Evolutionary conservation across 1,284 basidiomycete species (phyloP), one percentile per base, ranked within the genome.

Genomic region (Cutaneotrichosporon daszewskae): DNA sequence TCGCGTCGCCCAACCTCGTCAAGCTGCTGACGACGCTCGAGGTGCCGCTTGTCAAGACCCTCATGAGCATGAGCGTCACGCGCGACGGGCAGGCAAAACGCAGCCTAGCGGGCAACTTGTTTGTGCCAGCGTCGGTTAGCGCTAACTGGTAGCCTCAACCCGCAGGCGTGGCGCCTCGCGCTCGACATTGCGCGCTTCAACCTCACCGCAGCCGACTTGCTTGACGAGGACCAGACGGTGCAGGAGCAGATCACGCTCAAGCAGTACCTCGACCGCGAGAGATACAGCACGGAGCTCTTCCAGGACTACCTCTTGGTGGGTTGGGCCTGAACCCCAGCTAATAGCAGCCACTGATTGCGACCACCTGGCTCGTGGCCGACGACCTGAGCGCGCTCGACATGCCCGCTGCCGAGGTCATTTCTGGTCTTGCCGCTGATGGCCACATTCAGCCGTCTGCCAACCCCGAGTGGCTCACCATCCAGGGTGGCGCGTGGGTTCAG

Each of bases 121-220:
- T 20, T 33, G 61, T 49, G 11, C 12, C 17, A 18, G 9, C 5
- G 29, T 14, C 12, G 32, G 4, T 19, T n/a, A n/a, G n/a, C 17
- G 20, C 37, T 42, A 7, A 34, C 32, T 32, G 28, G 12, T 44
- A 67, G 64, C 2, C 62, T 87, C 5, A 82, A 85, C 52, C 76
- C 80, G 0, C 59, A 73, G 5, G 80, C 87, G 75, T 88, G 84
- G 82, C 74, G 81, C 23, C 75, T 88, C 69, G 62, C 87, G 5
- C 87, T 84, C 60, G 86, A 90, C 55, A 77, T 88, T 5, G 55
- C 85, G 32, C 75, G 85, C 7, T 90, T 89, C 75, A 87, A 87
- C 58, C 77, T 80, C 3, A 83, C 79, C 58, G 76, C 83, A 0
- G 69, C 68, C 17, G 69, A 72, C 34, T 47, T 70, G 5, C 52